Conservation (phyloP, 345 rosid genomes). For the Murraya koenigii region DNA sequence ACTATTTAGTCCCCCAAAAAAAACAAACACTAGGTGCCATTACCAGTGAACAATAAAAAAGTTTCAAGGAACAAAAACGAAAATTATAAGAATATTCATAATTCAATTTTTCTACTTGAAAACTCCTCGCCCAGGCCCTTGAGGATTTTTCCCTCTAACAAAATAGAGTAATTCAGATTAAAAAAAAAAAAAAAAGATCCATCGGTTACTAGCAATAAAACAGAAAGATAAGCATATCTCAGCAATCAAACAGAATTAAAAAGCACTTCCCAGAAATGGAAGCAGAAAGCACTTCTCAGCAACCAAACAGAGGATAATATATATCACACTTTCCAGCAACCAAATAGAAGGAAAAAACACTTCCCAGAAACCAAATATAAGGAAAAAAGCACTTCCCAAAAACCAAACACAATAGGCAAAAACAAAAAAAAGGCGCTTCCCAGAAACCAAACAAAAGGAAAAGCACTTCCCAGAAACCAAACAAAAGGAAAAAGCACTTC, state of each 20-base stretch:
- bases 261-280: not conserved
- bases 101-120: too few species aligned
- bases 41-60: not conserved
- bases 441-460: not conserved
- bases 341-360: not conserved
- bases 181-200: too few species aligned
- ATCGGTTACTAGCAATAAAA: too few species aligned
- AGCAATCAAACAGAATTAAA: not conserved
- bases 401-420: not conserved
- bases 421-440: too few species aligned
- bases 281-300: not conserved
- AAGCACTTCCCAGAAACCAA: conserved; percentile 8
- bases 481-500: not conserved
- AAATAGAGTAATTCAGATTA: too few species aligned
- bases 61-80: too few species aligned
- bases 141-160: too few species aligned
- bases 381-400: not conserved
- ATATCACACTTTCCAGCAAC: not conserved
- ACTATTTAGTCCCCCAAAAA: not conserved
- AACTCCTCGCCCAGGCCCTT: too few species aligned
- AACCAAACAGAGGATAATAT: not conserved
- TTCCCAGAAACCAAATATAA: not conserved
- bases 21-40: too few species aligned
- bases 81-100: too few species aligned
- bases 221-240: too few species aligned